These are phyloP conservation scores for Pluteus cervinus DNA, from an alignment of 768 basidiomycete species.

Conservation along the genomic window DNA sequence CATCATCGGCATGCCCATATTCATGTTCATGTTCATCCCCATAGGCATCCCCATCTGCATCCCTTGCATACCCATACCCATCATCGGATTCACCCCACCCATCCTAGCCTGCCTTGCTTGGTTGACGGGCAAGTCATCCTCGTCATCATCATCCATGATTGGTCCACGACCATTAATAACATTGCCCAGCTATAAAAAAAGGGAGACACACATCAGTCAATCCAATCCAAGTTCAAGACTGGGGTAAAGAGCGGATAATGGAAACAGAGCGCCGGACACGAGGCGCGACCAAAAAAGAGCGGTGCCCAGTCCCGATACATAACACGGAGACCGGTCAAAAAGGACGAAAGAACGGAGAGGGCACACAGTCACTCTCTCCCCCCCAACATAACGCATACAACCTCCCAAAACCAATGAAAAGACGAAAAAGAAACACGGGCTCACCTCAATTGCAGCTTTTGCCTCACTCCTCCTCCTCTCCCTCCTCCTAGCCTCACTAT, in stretches of 20 bases:
- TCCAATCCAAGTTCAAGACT: too few species aligned
- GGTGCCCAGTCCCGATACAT: too few species aligned
- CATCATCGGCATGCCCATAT: slow-evolving; percentile 23
- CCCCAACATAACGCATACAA: too few species aligned
- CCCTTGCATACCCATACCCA: slow-evolving; percentile 28
- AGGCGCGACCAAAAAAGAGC: too few species aligned
- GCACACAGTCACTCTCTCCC: too few species aligned
- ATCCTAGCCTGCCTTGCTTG: slow-evolving; percentile 34
- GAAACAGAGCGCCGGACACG: too few species aligned
- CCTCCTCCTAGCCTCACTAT: slow-evolving; percentile 52
- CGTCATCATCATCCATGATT: slow-evolving; percentile 47
- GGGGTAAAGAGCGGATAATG: too few species aligned
- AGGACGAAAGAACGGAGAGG: too few species aligned
- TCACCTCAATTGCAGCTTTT: slow-evolving; percentile 85
- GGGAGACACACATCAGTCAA: slow-evolving; percentile 9
- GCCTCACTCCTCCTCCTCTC: slow-evolving; percentile 78
- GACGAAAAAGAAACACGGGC: slow-evolving; percentile 16
- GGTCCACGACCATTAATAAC: slow-evolving; percentile 77
- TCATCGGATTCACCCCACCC: slow-evolving; percentile 40
- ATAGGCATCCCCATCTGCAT: slow-evolving; percentile 26
- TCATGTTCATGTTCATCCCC: slow-evolving; percentile 19
- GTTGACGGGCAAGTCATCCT: slow-evolving; percentile 42
- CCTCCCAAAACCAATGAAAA: slow-evolving; percentile 1
- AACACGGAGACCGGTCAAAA: too few species aligned
- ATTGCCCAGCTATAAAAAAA: slow-evolving; percentile 63